Conservation (phyloP, 306 rosid genomes). For the Lupinus albus region DNA sequence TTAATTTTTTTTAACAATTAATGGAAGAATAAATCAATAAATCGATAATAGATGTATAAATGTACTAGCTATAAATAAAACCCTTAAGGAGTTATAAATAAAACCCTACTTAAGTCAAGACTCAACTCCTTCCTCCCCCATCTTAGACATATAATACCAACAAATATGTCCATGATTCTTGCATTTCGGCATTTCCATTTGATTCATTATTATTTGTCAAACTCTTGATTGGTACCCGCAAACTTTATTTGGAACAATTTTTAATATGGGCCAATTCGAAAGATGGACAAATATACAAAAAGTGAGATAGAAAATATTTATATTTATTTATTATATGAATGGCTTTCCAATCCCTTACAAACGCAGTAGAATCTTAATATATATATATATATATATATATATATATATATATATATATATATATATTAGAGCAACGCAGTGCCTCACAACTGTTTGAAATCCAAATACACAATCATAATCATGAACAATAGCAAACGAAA, state of each 20-base stretch:
- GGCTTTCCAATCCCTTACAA: conserved; percentile 33
- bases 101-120: too few species aligned
- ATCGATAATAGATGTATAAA: too few species aligned
- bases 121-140: too few species aligned
- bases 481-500: conserved; percentile 10
- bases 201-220: neutral
- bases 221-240: neutral
- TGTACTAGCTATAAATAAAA: too few species aligned
- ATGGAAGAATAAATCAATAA: too few species aligned
- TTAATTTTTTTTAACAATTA: too few species aligned
- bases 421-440: conserved; percentile 15
- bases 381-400: too few species aligned
- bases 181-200: neutral
- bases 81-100: too few species aligned
- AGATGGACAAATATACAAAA: neutral
- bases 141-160: neutral
- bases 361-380: conserved; percentile 32
- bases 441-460: conserved; percentile 32
- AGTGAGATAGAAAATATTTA: neutral
- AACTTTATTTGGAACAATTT: neutral
- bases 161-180: neutral
- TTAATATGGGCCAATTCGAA: neutral
- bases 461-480: conserved; percentile 16
- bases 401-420: too few species aligned
- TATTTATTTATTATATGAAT: conserved; percentile 37